Base-by-base conservation (phyloP, 495 filamentous ascomycete genomes). In the Penicillium crystallinum region DNA sequence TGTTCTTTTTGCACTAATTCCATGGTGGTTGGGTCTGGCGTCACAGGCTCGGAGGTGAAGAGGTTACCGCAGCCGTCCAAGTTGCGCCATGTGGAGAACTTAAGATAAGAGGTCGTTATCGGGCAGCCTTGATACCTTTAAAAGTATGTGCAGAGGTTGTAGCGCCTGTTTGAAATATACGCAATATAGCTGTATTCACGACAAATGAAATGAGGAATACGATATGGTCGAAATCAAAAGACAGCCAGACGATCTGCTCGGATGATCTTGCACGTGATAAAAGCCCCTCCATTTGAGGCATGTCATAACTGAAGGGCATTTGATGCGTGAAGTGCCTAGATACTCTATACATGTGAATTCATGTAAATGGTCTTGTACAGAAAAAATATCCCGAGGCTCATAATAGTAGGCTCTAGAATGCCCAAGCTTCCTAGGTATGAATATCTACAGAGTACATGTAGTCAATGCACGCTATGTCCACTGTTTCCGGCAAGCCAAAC, bases 1-100 rank as follows among this genome's bases (percentile, higher is more conserved):
- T 90, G 78, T 55, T 92, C 90, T 55, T 82, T 80, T 59, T 89
- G 76, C 31, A 96, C 81, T 14, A 73, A 66, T 40, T 90, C 85
- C 87, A 90, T 91, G 56, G 40, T 38, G 37, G 46, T 50, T 23
- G 17, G 15, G 54, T 6, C 30, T 41, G 18, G 33, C 46, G 37
- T 43, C 36, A 27, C 48, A 43, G 18, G 55, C 45, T 59, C 59
- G 53, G 54, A 59, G 64, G 43, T 48, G 50, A 56, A 40, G 34
- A 57, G 52, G 57, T 59, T 65, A 73, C 66, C 63, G 62, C 55
- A 51, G 29, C 29, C 8, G 47, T 37, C 56, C 58, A 22, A 44
- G 54, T 44, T 50, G 27, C 21, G 45, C 51, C 57, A 60, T 63
- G 53, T 37, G 41, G 53, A 46, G 31, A 21, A 27, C 23, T 17